Base-by-base conservation (phyloP, 2,329 filamentous ascomycete species). In the Zasmidium citrigriseum region DNA sequence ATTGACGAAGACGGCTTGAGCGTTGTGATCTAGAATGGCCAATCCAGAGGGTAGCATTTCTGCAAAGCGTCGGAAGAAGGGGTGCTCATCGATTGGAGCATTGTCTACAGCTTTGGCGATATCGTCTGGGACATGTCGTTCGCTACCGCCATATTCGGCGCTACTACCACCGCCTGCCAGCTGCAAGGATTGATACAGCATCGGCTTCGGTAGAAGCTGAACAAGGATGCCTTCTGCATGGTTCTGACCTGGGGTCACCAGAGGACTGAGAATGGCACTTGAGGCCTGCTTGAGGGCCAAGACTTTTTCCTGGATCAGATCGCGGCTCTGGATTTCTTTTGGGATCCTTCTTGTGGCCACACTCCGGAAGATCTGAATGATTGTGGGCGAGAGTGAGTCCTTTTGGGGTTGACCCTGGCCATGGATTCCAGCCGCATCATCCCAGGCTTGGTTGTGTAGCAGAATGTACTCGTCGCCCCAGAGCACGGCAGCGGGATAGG, bases 1-100 rank as follows among this genome's bases (percentile, higher is more conserved):
- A 52, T 80, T 80, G 12, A 80, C 78, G 52, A 78, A 80, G 9
- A 80, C 67, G 9, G 77, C 75, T 38, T 77, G 75, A 1, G 77
- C 76, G 18, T 76, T 70, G 48, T 73, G 73, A 58, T 79, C 75
- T 4, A 80, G 68, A 29, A 80, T 79, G 2, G 77, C 78, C 11
- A 80, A 67, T 1, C 78, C 78, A 21, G 75, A 77, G 2, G 78
- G 78, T 1, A 80, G 64, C 61, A 80, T 71, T 53, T 79, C 77
- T 3, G 77, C 77, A 46, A 79, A 79, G 11, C 73, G 66, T 23
- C 75, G 73, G 54, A 79, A 80, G 46, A 79, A 74, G 3, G 75
- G 56, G 68, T 79, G 69, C 71, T 76, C 68, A 64, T 76, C 51
- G 5, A 73, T 47, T 2, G 69, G 67, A 1, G 64, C 46, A 54